Percentiles rank a stretch among this genome's conserved stretches.
These are phyloP conservation scores for Globisporangium orthogonon DNA, from an alignment of 352 stramenopile genomes.

Conservation along the genomic window DNA sequence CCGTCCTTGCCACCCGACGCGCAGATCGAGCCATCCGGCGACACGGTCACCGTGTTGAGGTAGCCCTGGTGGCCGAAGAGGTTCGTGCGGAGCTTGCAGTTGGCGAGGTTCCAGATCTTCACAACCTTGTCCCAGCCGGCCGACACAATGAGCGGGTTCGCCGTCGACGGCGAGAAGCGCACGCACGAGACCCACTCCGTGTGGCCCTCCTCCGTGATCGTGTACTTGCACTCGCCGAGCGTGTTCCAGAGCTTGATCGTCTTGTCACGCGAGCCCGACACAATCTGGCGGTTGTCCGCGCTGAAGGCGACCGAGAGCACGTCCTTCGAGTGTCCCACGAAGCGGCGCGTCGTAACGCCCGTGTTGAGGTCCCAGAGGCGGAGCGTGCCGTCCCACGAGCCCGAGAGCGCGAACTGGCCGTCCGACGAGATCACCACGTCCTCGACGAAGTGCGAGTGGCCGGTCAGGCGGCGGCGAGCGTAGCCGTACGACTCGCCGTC, in stretches of 20 bases:
- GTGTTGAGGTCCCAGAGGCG: conserved; percentile 99
- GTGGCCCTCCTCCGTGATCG: conserved; percentile 97
- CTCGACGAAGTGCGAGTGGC: conserved; percentile 99
- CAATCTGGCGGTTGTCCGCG: conserved; percentile 99
- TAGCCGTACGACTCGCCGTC: conserved; percentile 98
- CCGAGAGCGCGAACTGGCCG: conserved; percentile 98
- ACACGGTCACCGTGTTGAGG: conserved; percentile 99
- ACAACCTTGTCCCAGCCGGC: conserved; percentile 99
- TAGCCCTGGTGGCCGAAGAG: conserved; percentile 98
- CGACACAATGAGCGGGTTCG: conserved; percentile 97
- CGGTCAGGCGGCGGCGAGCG: conserved; percentile 93
- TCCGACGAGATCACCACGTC: conserved; percentile 99
- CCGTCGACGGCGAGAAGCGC: conserved; percentile 95
- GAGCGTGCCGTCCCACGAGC: conserved; percentile 98
- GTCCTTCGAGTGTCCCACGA: conserved; percentile 99
- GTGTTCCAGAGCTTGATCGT: conserved; percentile 99
- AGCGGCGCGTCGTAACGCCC: conserved; percentile 97
- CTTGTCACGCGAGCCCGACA: conserved; percentile 98
- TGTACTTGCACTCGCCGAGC: conserved; percentile 99
- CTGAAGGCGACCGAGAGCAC: conserved; percentile 99
- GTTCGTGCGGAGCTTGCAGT: conserved; percentile 99
- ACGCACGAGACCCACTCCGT: conserved; percentile 99
- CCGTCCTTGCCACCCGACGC: conserved; percentile 99
- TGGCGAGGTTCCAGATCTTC: conserved; percentile 99
- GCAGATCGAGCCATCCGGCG: conserved; percentile 98